Evolutionary conservation across 2,329 filamentous ascomycete species (phyloP).

Genomic region (Chalaropsis thielavioides): DNA sequence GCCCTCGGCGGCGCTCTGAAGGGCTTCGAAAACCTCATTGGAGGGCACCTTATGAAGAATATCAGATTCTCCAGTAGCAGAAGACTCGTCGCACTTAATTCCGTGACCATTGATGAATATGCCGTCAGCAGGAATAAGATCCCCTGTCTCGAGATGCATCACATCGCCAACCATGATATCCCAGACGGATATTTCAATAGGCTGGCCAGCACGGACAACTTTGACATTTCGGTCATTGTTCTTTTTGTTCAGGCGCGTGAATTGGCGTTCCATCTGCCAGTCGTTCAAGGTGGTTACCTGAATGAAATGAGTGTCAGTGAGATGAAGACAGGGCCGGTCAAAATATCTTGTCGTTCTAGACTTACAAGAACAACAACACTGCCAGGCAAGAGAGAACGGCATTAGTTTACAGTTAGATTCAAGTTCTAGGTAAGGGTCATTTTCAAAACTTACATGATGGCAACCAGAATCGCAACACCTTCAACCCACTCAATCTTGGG

Average conservation of each 20-base stretch:
- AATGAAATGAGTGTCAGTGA: constrained; percentile 9
- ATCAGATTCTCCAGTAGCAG: constrained; percentile 60
- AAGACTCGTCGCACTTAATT: constrained; percentile 55
- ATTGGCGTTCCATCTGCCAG: constrained; percentile 54
- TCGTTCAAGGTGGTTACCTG: constrained; percentile 37
- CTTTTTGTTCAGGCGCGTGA: constrained; percentile 45
- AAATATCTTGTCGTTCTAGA: neutral
- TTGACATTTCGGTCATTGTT: constrained; percentile 54
- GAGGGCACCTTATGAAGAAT: constrained; percentile 52
- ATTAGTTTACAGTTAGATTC: neutral
- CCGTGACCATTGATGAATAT: constrained; percentile 44
- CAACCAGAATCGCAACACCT: constrained; percentile 19
- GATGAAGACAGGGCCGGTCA: neutral
- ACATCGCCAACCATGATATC: constrained; percentile 57
- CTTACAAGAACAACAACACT: constrained; percentile 19
- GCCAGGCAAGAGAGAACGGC: neutral
- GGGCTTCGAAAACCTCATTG: constrained; percentile 41
- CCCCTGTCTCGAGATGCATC: constrained; percentile 53
- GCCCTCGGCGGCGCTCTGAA: constrained; percentile 27
- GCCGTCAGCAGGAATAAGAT: constrained; percentile 56
- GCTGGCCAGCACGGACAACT: constrained; percentile 51
- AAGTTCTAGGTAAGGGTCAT: neutral
- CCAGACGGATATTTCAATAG: constrained; percentile 47
- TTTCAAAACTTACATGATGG: constrained; percentile 17
- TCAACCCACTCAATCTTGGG: constrained; percentile 23